Evolutionary conservation across 768 basidiomycete species (phyloP).

Genomic region (Bullera alba): DNA sequence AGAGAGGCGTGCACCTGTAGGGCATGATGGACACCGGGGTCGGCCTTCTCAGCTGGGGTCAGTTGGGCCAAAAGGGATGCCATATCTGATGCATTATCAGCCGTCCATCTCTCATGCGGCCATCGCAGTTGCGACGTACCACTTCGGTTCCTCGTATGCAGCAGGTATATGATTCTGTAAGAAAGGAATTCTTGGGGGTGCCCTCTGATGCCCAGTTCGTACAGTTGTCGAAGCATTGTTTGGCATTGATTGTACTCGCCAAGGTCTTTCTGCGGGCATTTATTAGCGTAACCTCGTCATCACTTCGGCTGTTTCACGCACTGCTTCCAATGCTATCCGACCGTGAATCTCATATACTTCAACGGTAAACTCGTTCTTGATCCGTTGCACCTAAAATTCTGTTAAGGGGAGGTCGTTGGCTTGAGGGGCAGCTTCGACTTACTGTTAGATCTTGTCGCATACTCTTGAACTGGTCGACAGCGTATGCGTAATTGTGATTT

Average conservation of each 20-base stretch:
- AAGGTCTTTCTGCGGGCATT: slow-evolving; percentile 70
- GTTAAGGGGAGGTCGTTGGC: background rate
- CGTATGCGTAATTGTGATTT: slow-evolving; percentile 63
- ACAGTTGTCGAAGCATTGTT: slow-evolving; percentile 76
- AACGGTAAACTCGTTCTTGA: slow-evolving; percentile 97
- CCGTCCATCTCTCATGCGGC: too few relatives aligned
- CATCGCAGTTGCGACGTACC: slow-evolving; percentile 51
- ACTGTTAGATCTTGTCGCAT: slow-evolving; percentile 95
- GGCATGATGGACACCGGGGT: slow-evolving; percentile 76
- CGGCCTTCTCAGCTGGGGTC: slow-evolving; percentile 79
- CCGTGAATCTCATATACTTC: slow-evolving; percentile 98
- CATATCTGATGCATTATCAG: slow-evolving; percentile 57
- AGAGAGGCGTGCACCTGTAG: slow-evolving; percentile 80
- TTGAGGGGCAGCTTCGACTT: slow-evolving; percentile 45
- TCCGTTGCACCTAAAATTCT: slow-evolving; percentile 76
- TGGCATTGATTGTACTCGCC: slow-evolving; percentile 99
- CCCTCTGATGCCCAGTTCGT: slow-evolving; percentile 87
- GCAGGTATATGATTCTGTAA: slow-evolving; percentile 90
- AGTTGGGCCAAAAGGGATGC: slow-evolving; percentile 97
- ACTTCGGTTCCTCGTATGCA: slow-evolving; percentile 87
- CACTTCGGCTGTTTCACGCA: slow-evolving; percentile 48
- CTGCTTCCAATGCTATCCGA: slow-evolving; percentile 88
- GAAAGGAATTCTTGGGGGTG: slow-evolving; percentile 94
- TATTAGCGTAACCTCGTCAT: background rate
- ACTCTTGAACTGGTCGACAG: slow-evolving; percentile 97